These are phyloP conservation scores for Alternaria sp. DNA, from an alignment of 2,329 filamentous ascomycete genomes.

Conservation along the genomic window DNA sequence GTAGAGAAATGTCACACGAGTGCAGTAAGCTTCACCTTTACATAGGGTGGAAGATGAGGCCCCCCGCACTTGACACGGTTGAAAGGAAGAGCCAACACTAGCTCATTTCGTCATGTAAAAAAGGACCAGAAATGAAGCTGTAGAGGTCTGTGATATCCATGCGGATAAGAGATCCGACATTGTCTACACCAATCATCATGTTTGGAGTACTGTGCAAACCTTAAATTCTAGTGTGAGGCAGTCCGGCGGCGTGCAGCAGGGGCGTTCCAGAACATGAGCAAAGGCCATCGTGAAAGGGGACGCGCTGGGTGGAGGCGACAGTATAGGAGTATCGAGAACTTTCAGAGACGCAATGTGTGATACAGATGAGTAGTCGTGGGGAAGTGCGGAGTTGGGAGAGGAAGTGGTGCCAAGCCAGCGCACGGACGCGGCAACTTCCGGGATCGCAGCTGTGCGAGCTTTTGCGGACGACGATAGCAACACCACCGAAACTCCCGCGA, in stretches of 20 bases:
- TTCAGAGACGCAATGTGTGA: background rate
- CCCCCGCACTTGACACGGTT: constrained; percentile 22
- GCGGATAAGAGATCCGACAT: background rate
- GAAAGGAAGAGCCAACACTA: constrained; percentile 27
- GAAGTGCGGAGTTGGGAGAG: background rate
- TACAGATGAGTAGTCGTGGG: background rate
- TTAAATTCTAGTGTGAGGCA: background rate
- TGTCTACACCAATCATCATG: background rate
- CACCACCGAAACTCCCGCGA: constrained; percentile 31
- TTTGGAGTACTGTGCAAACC: background rate
- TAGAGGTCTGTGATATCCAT: background rate
- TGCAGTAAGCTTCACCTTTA: background rate
- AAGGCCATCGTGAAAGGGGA: background rate
- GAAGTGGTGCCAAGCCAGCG: constrained; percentile 13
- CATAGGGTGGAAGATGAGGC: constrained; percentile 3
- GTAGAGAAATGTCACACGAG: background rate
- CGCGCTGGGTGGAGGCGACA: background rate
- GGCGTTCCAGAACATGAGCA: background rate
- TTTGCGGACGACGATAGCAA: constrained; percentile 36
- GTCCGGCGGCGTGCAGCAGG: background rate
- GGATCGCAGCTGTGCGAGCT: constrained; percentile 29
- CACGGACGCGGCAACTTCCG: constrained; percentile 36
- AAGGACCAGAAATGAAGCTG: background rate
- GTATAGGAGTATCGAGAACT: background rate
- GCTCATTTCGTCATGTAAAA: background rate